A percentile compares a stretch with the other conserved stretches of the same genome.
Evolutionary conservation across 768 basidiomycete genomes (phyloP).

Genomic region (Suillus fuscotomentosus): DNA sequence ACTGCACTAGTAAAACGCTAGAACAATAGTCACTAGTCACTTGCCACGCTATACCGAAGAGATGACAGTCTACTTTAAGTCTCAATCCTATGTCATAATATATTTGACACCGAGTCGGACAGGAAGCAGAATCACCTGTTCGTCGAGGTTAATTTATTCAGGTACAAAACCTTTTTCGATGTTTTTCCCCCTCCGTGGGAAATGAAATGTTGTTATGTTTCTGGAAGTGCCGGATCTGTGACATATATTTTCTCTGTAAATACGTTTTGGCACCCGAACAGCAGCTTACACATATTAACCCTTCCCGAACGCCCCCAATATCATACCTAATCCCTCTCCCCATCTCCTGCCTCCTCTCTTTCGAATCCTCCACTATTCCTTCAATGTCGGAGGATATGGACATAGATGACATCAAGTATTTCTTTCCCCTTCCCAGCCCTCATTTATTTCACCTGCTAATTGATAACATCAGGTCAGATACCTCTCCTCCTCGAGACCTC

Average conservation of each 20-base stretch:
- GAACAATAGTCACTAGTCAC: background rate
- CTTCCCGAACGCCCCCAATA: conserved; percentile 17
- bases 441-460: conserved; percentile 16
- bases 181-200: conserved; percentile 33
- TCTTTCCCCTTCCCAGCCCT: conserved; percentile 5
- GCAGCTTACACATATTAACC: conserved; percentile 34
- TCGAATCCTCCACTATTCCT: background rate
- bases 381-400: conserved; percentile 20
- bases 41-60: too few species aligned
- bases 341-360: conserved; percentile 7
- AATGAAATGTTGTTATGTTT: conserved; percentile 37
- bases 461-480: conserved; percentile 11
- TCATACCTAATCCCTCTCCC: conserved; percentile 12
- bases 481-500: conserved; percentile 15
- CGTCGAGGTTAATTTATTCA: conserved; percentile 27
- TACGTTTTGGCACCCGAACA: conserved; percentile 36
- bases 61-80: too few species aligned
- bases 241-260: conserved; percentile 40
- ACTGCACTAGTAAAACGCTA: background rate
- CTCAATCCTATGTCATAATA: conserved; percentile 6
- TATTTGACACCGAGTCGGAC: conserved; percentile 19
- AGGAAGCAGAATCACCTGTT: conserved; percentile 17
- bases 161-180: conserved; percentile 26
- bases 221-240: conserved; percentile 40
- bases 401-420: conserved; percentile 18